Percentiles rank a stretch among this genome's conserved stretches.
phyloP scores from a whole-genome alignment of 139 green algal genomes.

The Mychonastes homosphaera region DNA sequence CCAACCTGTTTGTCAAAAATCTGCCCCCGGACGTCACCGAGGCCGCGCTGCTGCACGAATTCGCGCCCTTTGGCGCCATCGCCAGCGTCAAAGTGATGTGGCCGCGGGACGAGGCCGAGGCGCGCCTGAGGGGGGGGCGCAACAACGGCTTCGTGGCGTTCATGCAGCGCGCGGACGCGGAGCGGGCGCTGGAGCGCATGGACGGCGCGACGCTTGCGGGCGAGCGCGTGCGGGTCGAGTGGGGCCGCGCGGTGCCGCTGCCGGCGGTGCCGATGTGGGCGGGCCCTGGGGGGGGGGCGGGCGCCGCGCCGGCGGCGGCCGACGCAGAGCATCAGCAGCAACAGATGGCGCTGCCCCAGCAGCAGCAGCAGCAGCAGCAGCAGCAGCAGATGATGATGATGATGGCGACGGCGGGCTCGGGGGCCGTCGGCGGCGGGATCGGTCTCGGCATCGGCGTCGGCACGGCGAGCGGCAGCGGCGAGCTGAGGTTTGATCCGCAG shows the following conservation, averaged over 20 bases:
- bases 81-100: constrained; percentile 97
- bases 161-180: constrained; percentile 73
- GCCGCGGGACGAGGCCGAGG: constrained; percentile 89
- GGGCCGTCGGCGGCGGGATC: too few relatives aligned
- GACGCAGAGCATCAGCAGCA: too few relatives aligned
- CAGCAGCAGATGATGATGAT: too few relatives aligned
- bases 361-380: too few relatives aligned
- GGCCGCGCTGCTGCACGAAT: constrained; percentile 61
- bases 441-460: too few relatives aligned
- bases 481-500: too few relatives aligned
- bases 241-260: constrained; percentile 82
- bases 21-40: constrained; percentile 61
- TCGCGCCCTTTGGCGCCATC: constrained; percentile 82
- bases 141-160: constrained; percentile 96
- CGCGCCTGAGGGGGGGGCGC: constrained; percentile 47
- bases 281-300: too few relatives aligned
- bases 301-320: too few relatives aligned
- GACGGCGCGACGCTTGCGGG: constrained; percentile 68
- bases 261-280: constrained; percentile 67
- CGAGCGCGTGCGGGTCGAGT: constrained; percentile 75
- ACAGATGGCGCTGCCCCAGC: too few relatives aligned
- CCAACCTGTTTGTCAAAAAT: constrained; percentile 91
- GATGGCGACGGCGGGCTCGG: too few relatives aligned
- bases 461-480: too few relatives aligned
- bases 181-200: constrained; percentile 62